Conservation (phyloP, 1,284 basidiomycete genomes). For the Pulveroboletus ridleyi region DNA sequence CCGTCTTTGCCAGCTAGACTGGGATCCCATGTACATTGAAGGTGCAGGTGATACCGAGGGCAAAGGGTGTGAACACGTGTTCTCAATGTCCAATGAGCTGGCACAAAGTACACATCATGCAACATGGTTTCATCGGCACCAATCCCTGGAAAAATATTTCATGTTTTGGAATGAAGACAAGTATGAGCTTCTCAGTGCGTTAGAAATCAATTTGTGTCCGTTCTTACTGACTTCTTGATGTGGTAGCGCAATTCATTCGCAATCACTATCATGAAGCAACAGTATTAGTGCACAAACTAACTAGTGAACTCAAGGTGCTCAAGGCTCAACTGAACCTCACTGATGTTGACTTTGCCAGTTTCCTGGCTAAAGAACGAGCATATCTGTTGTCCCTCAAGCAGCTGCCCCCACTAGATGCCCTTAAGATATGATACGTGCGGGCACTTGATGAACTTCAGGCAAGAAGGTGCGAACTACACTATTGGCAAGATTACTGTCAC, state of each 20-base stretch:
- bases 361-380: not conserved
- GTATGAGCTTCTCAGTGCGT: slow-evolving; percentile 5
- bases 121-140: slow-evolving; percentile 4
- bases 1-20: not conserved
- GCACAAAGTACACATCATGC: slow-evolving; percentile 1
- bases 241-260: not conserved
- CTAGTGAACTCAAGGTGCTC: too few relatives aligned
- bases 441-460: not conserved
- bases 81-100: not conserved
- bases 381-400: not conserved
- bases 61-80: not conserved
- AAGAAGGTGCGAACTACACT: not conserved
- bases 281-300: not conserved
- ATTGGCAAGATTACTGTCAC: too few relatives aligned
- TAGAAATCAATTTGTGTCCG: too few relatives aligned
- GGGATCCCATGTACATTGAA: slow-evolving; percentile 5
- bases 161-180: slow-evolving; percentile 12
- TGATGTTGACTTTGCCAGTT: not conserved
- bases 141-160: slow-evolving; percentile 10
- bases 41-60: not conserved
- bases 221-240: not conserved
- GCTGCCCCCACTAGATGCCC: not conserved
- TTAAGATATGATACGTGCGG: not conserved
- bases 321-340: not conserved
- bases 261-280: not conserved